Evolutionary conservation across 2,329 filamentous ascomycete species (phyloP), one percentile per base, ranked within the genome.

Genomic region (Emergomyces pasteurianus): DNA sequence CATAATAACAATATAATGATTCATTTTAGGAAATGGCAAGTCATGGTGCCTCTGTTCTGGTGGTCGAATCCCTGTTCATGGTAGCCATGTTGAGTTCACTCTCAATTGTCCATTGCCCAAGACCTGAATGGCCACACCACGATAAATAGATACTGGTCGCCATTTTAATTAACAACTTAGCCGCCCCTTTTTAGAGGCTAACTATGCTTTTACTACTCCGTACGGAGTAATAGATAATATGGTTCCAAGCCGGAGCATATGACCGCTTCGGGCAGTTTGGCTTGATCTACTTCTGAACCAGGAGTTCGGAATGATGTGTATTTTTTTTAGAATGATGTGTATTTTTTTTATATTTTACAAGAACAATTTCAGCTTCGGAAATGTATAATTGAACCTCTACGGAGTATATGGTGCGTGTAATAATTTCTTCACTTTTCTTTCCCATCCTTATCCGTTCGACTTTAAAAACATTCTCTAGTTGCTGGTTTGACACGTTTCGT

Each of bases 221-320:
- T n/a, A n/a, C n/a, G n/a, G n/a, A n/a, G n/a, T 46, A 14, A 61
- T 50, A 34, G 36, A 54, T 40, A 46, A 21, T 69, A 49, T 67
- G 86, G 77, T 88, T 87, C 64, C 86, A 90, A 78, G 87, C 82
- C 0, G 87, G 87, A 26, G 78, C 84, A 0, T 90, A 87, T 63
- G 87, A 90, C 68, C 84, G 85, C 0, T 92, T 88, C 82, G 89
- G 88, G 56, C 88, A 88, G 18, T 75, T 78, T 16, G 87, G 88
- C 0, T 89, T 88, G 77, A 81, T 3, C 75, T 78, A 2, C 78
- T 92, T 2, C 75, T 89, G 3, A 87, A 88, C 63, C 77, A 85
- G n/a, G 86, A 91, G 65, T 90, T 90, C 63, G 84, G 88, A 63
- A 78, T 88, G 18, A 85, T 94, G n/a, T n/a, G n/a, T n/a, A n/a